phyloP scores from a whole-genome alignment of 352 stramenopile species.

The Phytophthora meadii region DNA sequence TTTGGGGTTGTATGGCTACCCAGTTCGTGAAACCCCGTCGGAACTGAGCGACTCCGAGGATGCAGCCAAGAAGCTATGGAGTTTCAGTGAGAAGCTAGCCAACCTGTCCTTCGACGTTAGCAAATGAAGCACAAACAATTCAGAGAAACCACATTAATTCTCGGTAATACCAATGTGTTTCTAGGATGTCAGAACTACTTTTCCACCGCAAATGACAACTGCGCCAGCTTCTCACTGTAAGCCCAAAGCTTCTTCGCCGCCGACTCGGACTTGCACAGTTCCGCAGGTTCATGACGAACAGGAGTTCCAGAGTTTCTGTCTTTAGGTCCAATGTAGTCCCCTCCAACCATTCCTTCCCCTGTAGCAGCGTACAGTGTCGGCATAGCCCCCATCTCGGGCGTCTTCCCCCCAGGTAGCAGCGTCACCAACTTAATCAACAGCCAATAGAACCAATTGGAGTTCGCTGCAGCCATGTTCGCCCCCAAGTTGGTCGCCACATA shows the following conservation, averaged over 20 bases:
- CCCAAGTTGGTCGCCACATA: conserved; percentile 40
- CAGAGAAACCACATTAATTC: no score
- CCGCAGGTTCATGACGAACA: conserved; percentile 38
- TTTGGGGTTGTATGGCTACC: neutral
- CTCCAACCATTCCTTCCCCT: conserved; percentile 21
- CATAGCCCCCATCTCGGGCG: conserved; percentile 27
- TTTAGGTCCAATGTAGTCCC: conserved; percentile 38
- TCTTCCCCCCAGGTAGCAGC: conserved; percentile 31
- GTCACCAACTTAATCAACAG: conserved; percentile 26
- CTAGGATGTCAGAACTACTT: no score
- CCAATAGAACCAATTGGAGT: conserved; percentile 38
- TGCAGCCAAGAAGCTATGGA: neutral
- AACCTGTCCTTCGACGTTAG: neutral
- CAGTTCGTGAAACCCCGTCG: conserved; percentile 1
- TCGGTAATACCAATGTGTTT: no score
- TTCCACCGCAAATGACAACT: no score
- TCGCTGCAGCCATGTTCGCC: conserved; percentile 23
- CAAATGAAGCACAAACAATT: no score
- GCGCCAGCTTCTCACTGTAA: conserved; percentile 37
- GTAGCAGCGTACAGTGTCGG: conserved; percentile 38
- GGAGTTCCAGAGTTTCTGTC: conserved; percentile 31
- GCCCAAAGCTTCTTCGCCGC: conserved; percentile 48
- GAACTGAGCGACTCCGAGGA: conserved; percentile 1
- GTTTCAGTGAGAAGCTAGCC: conserved; percentile 2
- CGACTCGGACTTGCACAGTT: conserved; percentile 36